Base-by-base conservation (phyloP, 1,284 basidiomycete genomes). In the Laetiporus sulphureus region DNA sequence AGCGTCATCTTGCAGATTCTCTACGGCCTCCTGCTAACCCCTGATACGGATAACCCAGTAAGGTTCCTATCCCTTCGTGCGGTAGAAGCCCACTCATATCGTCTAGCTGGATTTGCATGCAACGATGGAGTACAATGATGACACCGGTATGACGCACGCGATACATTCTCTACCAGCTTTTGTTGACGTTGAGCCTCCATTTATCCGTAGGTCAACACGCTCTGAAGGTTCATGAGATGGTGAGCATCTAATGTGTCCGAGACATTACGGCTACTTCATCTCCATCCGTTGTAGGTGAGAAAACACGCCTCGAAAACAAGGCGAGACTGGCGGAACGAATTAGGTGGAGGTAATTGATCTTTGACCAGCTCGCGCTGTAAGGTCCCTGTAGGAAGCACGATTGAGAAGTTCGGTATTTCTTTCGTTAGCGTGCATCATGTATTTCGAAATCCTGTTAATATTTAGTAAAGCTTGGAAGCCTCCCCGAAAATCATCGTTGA, bases 81-180 rank as follows among this genome's bases (percentile, higher is more conserved):
- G 32, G 29, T 24, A 30, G 5, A 8, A 22, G 19, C 10, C 19
- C 6, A 34, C 18, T 12, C n/a, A 19, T 15, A 7, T 20, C 13
- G 8, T 36, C 10, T 20, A 46, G 45, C 41, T 46, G 7, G 45
- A 46, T 21, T 27, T 46, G 32, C 45, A 46, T 24, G 45, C 45
- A 5, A 46, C 45, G 3, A 46, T 46, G 46, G 46, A 44, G 29
- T 47, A 47, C 38, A 47, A 46, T 24, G 45, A 46, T 40, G 45
- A 46, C 21, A 39, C 25, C 16, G 45, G 45, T 39, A 35, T 8
- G 24, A 15, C 13, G 24, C 24, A 39, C n/a, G 11, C 18, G 20
- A 5, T 39, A 8, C 29, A 32, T 24, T 5, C 8, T 16, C 7
- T 38, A 5, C n/a, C 20, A 21, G 13, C 6, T 36, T 12, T 16